These are phyloP conservation scores for Chiua virens DNA, from an alignment of 768 basidiomycete species.

Conservation along the genomic window DNA sequence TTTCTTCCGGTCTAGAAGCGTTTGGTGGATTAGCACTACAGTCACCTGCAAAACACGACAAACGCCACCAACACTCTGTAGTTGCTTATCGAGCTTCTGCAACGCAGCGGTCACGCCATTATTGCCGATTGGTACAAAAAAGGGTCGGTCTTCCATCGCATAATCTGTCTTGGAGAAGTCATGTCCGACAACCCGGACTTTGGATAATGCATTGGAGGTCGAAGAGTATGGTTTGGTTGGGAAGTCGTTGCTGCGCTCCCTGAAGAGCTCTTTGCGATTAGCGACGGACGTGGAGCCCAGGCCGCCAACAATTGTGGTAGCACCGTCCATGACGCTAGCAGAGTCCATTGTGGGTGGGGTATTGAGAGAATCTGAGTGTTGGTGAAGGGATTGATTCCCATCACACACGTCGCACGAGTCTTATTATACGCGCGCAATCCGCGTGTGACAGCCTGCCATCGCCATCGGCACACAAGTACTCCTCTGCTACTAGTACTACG, in stretches of 20 bases:
- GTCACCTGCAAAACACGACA: not conserved
- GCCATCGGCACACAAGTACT: no score
- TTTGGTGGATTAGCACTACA: slow-evolving; percentile 1
- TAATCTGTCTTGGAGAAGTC: slow-evolving; percentile 53
- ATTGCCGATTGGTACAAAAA: slow-evolving; percentile 68
- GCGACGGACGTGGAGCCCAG: slow-evolving; percentile 13
- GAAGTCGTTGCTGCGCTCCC: slow-evolving; percentile 18
- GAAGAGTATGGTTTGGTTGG: slow-evolving; percentile 20
- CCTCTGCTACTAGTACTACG: no score
- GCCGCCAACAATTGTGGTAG: slow-evolving; percentile 50
- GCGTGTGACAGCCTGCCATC: no score
- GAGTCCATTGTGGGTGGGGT: slow-evolving; percentile 21
- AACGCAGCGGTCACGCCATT: slow-evolving; percentile 69
- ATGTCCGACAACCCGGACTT: slow-evolving; percentile 19
- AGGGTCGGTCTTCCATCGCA: slow-evolving; percentile 56
- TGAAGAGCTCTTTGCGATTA: slow-evolving; percentile 25
- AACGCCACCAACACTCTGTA: slow-evolving; percentile 37
- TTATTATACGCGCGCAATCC: no score
- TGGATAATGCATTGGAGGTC: slow-evolving; percentile 10
- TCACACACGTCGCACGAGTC: not conserved
- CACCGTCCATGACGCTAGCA: slow-evolving; percentile 42
- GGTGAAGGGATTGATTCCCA: not conserved
- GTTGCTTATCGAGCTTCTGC: slow-evolving; percentile 64
- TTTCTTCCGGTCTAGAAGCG: slow-evolving; percentile 51
- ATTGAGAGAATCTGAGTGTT: not conserved